Evolutionary conservation across 2,329 filamentous ascomycete genomes (phyloP), one percentile per base, ranked within the genome.

Genomic region (Xylariaceae sp.): DNA sequence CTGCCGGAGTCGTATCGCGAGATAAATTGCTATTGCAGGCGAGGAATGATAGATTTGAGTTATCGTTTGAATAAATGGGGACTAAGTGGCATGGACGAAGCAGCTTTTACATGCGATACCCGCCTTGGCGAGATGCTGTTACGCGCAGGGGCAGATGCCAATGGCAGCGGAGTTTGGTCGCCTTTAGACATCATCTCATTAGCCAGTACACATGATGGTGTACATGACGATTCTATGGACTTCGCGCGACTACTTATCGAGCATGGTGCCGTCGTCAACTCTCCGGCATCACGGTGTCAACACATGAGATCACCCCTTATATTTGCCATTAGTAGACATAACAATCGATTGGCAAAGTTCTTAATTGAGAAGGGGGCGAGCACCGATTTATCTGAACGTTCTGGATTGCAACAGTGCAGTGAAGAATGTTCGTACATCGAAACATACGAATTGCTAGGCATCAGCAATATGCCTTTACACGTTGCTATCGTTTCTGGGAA

Each of bases 301-400:
- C n/a, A n/a, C n/a, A n/a, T n/a, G n/a, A n/a, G n/a, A n/a, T 47
- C 37, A 20, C 18, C 46, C 4, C 37, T 51, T n/a, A 18, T 11
- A 6, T n/a, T 30, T 3, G 48, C 48, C 15, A 32, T 51, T 20
- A 18, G 15, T 24, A 44, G 32, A 13, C 2, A 15, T 1, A 20
- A 33, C 30, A 39, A 39, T 15, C 21, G 2, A 13, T 39, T 51
- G 11, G 21, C n/a, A 5, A n/a, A 16, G 8, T 32, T 37, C 16
- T 32, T 51, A 11, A 39, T 51, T 9, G 48, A 51, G 9, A 18
- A 51, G 11, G 48, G 32, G 11, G 40, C 30, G 8, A 11, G n/a
- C n/a, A 39, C 23, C 11, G 8, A 33, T 15, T 15, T 9, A 4
- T 4, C 8, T 33, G 3, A 3, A 33, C 11, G 16, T 33, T 3